phyloP scores from a whole-genome alignment of 2,329 filamentous ascomycete genomes.

The Neoarthrinium moseri region DNA sequence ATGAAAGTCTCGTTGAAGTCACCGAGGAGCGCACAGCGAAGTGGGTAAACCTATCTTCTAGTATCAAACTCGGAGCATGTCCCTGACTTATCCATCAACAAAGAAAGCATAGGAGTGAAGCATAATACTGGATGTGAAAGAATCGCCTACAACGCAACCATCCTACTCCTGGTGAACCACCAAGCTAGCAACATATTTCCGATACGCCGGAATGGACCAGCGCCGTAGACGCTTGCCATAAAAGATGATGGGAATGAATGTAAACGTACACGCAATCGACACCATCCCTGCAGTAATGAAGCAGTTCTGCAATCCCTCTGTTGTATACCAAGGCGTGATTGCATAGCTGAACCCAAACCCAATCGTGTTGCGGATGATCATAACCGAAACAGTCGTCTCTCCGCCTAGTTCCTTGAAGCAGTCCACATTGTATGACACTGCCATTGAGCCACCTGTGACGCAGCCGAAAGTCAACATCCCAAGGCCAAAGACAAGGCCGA shows the following conservation, averaged over 20 bases:
- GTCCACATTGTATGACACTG: conserved; percentile 41
- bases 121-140: too few species aligned
- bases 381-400: conserved; percentile 19
- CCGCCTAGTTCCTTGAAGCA: conserved; percentile 31
- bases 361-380: conserved; percentile 25
- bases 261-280: conserved; percentile 22
- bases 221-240: conserved; percentile 25
- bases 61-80: too few species aligned
- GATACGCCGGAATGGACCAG: conserved; percentile 12
- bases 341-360: conserved; percentile 27
- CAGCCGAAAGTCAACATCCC: conserved; percentile 37
- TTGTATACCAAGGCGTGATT: conserved; percentile 33
- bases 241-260: conserved; percentile 28
- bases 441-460: conserved; percentile 35
- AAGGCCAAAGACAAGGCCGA: conserved; percentile 37
- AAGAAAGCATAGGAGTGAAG: too few species aligned
- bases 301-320: conserved; percentile 28
- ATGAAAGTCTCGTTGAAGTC: too few species aligned
- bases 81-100: too few species aligned
- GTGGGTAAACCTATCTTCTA: too few species aligned
- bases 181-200: not conserved
- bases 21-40: too few species aligned
- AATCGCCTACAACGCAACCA: too few species aligned
- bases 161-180: too few species aligned
- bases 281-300: conserved; percentile 31